Percentiles rank a stretch among this genome's conserved stretches.
Evolutionary conservation across 2,329 filamentous ascomycete species (phyloP).

Genomic region (Lomentospora prolificans): DNA sequence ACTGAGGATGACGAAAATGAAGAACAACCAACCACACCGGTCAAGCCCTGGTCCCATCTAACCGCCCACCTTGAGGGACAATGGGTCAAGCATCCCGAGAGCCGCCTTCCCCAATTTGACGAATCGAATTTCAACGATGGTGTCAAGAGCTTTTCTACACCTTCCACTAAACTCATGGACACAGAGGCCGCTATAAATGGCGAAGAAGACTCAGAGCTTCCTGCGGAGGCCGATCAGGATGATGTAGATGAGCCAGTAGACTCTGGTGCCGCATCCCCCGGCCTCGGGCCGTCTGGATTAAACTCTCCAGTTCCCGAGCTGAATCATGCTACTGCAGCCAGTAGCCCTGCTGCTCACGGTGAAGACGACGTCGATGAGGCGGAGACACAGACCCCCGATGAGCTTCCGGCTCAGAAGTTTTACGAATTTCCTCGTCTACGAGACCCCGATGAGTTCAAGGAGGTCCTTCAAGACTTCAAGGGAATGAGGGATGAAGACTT

Average conservation of each 20-base stretch:
- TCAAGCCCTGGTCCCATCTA: conserved; percentile 26
- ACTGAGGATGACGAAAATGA: conserved; percentile 6
- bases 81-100: conserved; percentile 28
- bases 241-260: conserved; percentile 17
- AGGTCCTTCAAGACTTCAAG: conserved; percentile 39
- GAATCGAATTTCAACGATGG: conserved; percentile 8
- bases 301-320: conserved; percentile 4
- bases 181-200: conserved; percentile 7
- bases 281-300: background rate
- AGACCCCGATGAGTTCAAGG: conserved; percentile 37
- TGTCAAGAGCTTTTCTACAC: conserved; percentile 5
- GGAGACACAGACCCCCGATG: conserved; percentile 6
- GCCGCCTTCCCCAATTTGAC: conserved; percentile 10
- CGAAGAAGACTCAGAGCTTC: conserved; percentile 5
- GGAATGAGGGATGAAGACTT: conserved; percentile 37
- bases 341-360: conserved; percentile 10
- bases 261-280: conserved; percentile 12
- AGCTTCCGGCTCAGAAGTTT: conserved; percentile 13
- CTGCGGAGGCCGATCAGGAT: conserved; percentile 15
- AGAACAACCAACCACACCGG: conserved; percentile 13
- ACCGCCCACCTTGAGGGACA: conserved; percentile 31
- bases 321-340: conserved; percentile 7
- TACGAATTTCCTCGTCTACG: conserved; percentile 42
- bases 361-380: conserved; percentile 14
- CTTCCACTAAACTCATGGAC: background rate